Conservation (phyloP, 352 stramenopile species). For the Proteromonas lacertae region DNA sequence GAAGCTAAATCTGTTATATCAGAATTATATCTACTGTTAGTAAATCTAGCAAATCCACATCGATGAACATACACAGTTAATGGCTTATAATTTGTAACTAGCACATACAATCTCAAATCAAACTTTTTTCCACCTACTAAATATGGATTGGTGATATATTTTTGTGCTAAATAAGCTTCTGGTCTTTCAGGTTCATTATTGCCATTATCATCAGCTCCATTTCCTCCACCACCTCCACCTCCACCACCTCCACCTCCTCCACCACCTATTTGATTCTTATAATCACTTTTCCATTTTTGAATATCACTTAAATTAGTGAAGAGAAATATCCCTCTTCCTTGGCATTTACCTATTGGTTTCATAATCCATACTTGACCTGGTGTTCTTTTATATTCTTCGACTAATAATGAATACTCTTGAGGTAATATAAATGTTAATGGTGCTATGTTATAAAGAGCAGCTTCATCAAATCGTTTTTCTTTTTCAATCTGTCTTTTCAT, state of each 20-base stretch:
- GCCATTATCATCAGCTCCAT: slow-evolving; percentile 7
- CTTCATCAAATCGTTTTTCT: slow-evolving; percentile 14
- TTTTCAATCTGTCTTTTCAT: slow-evolving; percentile 34
- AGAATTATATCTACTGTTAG: slow-evolving; percentile 40
- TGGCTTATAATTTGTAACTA: slow-evolving; percentile 54
- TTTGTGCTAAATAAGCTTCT: slow-evolving; percentile 61
- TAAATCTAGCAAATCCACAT: slow-evolving; percentile 50
- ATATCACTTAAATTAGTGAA: slow-evolving; percentile 66
- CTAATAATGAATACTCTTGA: slow-evolving; percentile 60
- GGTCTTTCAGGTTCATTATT: slow-evolving; percentile 13
- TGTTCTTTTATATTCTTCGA: slow-evolving; percentile 58
- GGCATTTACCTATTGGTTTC: slow-evolving; percentile 56
- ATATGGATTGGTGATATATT: slow-evolving; percentile 63
- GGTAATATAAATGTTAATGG: slow-evolving; percentile 63
- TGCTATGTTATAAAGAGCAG: slow-evolving; percentile 13
- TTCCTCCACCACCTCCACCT: background rate
- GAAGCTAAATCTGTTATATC: slow-evolving; percentile 46
- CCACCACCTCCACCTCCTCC: background rate
- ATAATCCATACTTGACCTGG: slow-evolving; percentile 66
- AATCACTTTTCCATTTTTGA: slow-evolving; percentile 54
- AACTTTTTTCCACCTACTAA: slow-evolving; percentile 73
- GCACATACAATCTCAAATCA: slow-evolving; percentile 52
- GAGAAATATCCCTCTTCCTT: slow-evolving; percentile 41
- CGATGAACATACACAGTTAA: slow-evolving; percentile 59
- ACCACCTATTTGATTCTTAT: slow-evolving; percentile 3